phyloP scores from a whole-genome alignment of 441 rosid genomes.

The Isatis lusitanica region DNA sequence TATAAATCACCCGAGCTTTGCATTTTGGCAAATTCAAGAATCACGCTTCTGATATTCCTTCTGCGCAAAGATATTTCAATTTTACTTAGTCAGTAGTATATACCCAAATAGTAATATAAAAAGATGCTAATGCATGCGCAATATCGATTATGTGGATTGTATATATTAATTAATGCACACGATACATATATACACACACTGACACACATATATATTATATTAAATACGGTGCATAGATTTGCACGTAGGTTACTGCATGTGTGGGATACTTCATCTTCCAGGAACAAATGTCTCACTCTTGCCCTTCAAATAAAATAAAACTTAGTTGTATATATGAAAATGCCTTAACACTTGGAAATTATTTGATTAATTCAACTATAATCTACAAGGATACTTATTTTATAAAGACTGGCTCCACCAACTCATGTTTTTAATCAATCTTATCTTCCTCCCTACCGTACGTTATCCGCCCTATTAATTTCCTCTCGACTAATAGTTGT shows the following conservation, averaged over 20 bases:
- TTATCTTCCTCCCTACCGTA: slow-evolving; percentile 32
- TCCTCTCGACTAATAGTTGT: slow-evolving; percentile 13
- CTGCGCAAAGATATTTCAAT: slow-evolving; percentile 31
- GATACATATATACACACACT: not conserved
- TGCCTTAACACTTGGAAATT: slow-evolving; percentile 21
- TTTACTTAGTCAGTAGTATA: not conserved
- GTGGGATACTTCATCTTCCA: slow-evolving; percentile 36
- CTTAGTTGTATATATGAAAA: not conserved
- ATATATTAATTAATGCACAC: not conserved
- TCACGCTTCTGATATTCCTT: slow-evolving; percentile 43
- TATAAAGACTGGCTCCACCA: slow-evolving; percentile 34
- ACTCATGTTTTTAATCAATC: slow-evolving; percentile 31
- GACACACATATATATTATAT: not conserved
- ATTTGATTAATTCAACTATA: slow-evolving; percentile 33
- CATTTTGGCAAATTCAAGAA: slow-evolving; percentile 32
- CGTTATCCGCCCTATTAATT: slow-evolving; percentile 24
- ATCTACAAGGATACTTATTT: slow-evolving; percentile 4
- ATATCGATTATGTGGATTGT: not conserved
- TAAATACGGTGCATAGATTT: slow-evolving; percentile 27
- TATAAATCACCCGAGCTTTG: not conserved
- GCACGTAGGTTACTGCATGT: slow-evolving; percentile 39
- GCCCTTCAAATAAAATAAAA: slow-evolving; percentile 16
- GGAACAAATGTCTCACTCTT: slow-evolving; percentile 37
- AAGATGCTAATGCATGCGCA: slow-evolving; percentile 29
- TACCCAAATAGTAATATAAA: slow-evolving; percentile 22